Base-by-base conservation (phyloP, 257 asterid species). In the Gentiana dahurica region DNA sequence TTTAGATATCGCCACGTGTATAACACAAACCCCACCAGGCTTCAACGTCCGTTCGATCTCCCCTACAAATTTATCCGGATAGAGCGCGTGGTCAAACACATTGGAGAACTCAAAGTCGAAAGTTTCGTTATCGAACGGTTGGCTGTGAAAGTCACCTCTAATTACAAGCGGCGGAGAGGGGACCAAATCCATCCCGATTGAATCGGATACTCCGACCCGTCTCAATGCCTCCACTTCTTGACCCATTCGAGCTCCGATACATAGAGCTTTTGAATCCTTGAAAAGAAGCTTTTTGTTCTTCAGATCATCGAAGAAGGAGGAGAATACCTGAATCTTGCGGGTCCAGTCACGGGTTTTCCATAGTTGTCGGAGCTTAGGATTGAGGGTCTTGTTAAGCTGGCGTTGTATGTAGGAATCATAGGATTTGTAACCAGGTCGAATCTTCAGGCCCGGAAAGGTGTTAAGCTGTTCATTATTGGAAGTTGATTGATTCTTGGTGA, bases 311-410 rank as follows among this genome's bases (percentile, higher is more conserved):
- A 83, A 89, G 56, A 89, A 89, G 2, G 50, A 57, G 64, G 84
- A 53, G 66, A 85, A 89, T 8, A 79, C 85, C 34, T 46, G 39
- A 53, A 85, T 80, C 57, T 88, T 88, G 33, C 97, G 73, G 59
- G 70, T 68, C 97, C 97, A 88, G 33, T 88, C 97, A 0, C 90
- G 94, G 69, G 95, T 85, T 34, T 79, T 79, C 95, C 97, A 88
- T 37, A 82, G 68, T 7, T 75, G 12, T 2, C 97, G 72, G 64
- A 88, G 95, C 51, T 82, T 76, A 1, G 88, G 89, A 61, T 85
- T 80, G 61, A 89, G 95, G 64, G 95, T 89, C 73, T 89, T 89
- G 82, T 89, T 81, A 60, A 89, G 85, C 63, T 89, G 95, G 41
- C 75, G 78, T 12, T 85, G 66, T 69, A 89, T 79, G 81, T 85